Conservation (phyloP, 768 basidiomycete genomes). For the Ramaria sp. region DNA sequence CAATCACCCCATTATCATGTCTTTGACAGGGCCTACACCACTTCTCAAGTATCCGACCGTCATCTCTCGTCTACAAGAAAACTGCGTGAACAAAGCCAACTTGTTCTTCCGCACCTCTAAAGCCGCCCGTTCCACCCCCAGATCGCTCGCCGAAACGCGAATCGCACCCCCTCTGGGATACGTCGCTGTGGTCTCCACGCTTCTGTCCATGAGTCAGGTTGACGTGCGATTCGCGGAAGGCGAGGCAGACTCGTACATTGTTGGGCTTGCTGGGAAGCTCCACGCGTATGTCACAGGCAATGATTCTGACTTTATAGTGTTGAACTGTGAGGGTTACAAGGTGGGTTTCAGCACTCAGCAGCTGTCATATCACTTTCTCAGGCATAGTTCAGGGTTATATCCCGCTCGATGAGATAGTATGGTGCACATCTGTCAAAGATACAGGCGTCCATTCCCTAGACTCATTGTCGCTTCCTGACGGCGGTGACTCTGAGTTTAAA, state of each 20-base stretch:
- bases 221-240: conserved; percentile 12
- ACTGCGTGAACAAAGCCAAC: conserved; percentile 47
- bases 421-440: conserved; percentile 29
- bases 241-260: conserved; percentile 30
- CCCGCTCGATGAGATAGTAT: conserved; percentile 65
- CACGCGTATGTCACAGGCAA: conserved; percentile 65
- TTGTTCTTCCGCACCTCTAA: conserved; percentile 77
- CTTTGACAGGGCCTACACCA: conserved; percentile 51
- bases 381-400: conserved; percentile 46
- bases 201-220: neutral
- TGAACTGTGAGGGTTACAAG: conserved; percentile 61
- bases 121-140: conserved; percentile 46
- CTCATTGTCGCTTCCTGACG: conserved; percentile 8
- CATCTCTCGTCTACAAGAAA: conserved; percentile 46
- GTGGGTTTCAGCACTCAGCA: neutral
- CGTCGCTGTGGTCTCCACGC: conserved; percentile 3
- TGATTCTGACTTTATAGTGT: conserved; percentile 76
- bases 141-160: conserved; percentile 63
- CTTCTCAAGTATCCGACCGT: conserved; percentile 64
- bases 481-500: neutral
- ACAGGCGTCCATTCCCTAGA: neutral
- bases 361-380: neutral
- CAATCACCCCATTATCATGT: neutral
- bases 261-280: conserved; percentile 67
- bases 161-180: conserved; percentile 65